Evolutionary conservation across 2,329 filamentous ascomycete genomes (phyloP).

Genomic region (Colletotrichum sp.): DNA sequence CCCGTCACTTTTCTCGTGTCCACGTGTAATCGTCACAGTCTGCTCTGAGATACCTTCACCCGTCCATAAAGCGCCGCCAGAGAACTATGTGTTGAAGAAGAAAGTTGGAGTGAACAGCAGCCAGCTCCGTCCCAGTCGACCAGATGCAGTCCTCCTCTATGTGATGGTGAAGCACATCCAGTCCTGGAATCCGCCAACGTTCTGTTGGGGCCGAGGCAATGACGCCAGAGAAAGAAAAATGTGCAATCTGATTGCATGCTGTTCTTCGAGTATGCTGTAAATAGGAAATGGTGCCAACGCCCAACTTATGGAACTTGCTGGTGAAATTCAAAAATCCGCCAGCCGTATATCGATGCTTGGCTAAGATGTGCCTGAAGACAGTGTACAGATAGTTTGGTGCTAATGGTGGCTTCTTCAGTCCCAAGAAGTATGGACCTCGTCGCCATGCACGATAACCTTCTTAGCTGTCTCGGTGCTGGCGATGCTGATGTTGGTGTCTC

Average conservation of each 20-base stretch:
- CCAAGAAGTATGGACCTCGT: background rate
- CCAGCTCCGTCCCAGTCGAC: background rate
- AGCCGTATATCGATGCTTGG: background rate
- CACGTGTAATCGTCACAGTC: slow-evolving; percentile 6
- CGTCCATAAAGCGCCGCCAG: background rate
- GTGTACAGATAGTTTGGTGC: background rate
- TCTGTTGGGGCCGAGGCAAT: background rate
- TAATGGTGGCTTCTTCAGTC: background rate
- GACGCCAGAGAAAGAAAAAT: background rate
- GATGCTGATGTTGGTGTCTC: slow-evolving; percentile 66
- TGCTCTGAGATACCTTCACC: background rate
- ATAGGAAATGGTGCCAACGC: background rate
- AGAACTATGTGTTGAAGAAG: background rate
- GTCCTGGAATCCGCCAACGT: background rate
- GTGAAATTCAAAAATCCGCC: background rate
- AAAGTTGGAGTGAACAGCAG: background rate
- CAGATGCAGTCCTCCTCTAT: background rate
- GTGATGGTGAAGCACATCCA: background rate
- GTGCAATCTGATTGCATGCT: slow-evolving; percentile 20
- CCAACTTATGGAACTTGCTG: background rate
- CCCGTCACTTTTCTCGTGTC: slow-evolving; percentile 1
- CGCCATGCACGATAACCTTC: slow-evolving; percentile 37
- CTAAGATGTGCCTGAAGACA: background rate
- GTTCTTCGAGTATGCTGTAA: slow-evolving; percentile 11
- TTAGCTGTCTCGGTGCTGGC: slow-evolving; percentile 70